Percentiles rank a stretch among this genome's conserved stretches.
These are phyloP conservation scores for Lathyrus sativus DNA, from an alignment of 306 rosid genomes.

Conservation along the genomic window DNA sequence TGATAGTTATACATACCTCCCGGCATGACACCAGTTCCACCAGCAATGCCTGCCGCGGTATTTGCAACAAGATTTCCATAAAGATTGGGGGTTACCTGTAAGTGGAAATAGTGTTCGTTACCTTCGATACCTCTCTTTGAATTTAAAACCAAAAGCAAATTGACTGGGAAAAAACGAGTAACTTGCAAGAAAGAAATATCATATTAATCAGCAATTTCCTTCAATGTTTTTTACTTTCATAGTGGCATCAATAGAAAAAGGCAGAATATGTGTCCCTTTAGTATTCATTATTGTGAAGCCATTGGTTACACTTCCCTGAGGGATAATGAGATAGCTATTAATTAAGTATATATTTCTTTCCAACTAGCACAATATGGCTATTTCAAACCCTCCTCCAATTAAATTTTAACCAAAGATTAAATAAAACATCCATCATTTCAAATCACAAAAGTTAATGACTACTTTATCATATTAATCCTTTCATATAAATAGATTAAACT, in stretches of 20 bases:
- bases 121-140: constrained; percentile 1
- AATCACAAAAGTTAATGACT: neutral
- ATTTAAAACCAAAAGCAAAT: neutral
- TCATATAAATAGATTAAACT: neutral
- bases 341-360: no score
- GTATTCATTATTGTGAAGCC: neutral
- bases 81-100: constrained; percentile 96
- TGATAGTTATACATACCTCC: constrained; percentile 73
- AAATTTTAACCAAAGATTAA: no score
- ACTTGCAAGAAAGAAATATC: neutral
- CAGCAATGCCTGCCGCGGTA: constrained; percentile 98
- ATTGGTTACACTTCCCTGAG: neutral
- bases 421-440: neutral
- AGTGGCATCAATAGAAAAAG: neutral
- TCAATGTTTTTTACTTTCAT: neutral
- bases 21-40: constrained; percentile 99
- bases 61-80: constrained; percentile 97
- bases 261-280: neutral
- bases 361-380: no score
- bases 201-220: neutral
- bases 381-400: no score
- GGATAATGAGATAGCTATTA: no score
- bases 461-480: neutral
- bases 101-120: constrained; percentile 35
- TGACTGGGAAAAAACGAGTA: neutral